Evolutionary conservation across 176 grass and related monocot species (phyloP), one percentile per base, ranked within the genome.

Genomic region (Areca catechu): DNA sequence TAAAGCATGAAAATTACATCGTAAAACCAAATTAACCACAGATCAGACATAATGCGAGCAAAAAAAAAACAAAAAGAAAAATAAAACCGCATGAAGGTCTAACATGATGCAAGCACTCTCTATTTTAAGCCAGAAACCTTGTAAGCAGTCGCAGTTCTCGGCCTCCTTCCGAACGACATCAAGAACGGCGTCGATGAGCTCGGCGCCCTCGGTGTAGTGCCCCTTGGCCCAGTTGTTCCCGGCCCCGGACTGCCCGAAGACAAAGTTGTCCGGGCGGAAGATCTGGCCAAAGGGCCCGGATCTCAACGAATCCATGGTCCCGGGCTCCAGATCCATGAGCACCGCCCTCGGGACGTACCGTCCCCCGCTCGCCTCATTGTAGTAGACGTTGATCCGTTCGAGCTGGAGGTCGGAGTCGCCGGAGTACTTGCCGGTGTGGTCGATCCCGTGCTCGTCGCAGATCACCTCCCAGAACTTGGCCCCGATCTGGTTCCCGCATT

Each of bases 401-500:
- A 65, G 62, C 22, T 65, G 62, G 62, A 65, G 62, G 15, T 51
- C 48, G 15, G 91, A 72, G 60, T 97, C 92, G 53, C 92, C 92
- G 64, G 67, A 51, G 78, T 85, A 97, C 16, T 85, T 79, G 7
- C 92, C 92, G n/a, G 80, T 72, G 20, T 61, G 65, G 75, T 96
- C 92, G 75, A 96, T 75, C 19, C 92, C 92, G 57, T 96, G 92
- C 80, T 96, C 92, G 67, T 87, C 86, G 74, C 92, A 96, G 74
- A 96, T 91, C 60, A 96, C 92, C 77, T 96, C 92, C 92, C 92
- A 96, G 80, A 96, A 96, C 74, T 96, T 96, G 22, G 92, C 83
- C 1, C 92, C 92, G 80, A 97, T 91, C 86, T 97, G 92, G 80
- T 97, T 97, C 74, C 92, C 92, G 78, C 92, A 97, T 82, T 97